Evolutionary conservation across 1,139 yeast genomes (phyloP).

Genomic region (Yamadazyma epiphylla): DNA sequence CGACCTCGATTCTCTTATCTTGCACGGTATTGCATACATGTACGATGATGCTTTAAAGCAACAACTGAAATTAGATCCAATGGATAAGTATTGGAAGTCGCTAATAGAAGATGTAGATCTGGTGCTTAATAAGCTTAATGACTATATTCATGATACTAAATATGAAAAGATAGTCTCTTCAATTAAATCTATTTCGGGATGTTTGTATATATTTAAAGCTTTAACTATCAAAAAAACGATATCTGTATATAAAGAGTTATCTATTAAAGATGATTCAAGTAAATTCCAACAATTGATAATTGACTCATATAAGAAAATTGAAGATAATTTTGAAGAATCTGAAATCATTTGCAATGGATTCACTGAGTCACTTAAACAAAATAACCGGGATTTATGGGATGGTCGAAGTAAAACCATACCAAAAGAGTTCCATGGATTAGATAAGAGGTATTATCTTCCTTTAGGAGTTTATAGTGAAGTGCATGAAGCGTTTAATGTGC

Average conservation of each 20-base stretch:
- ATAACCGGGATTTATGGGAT: no score
- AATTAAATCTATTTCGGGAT: conserved; percentile 25
- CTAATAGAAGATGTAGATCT: conserved; percentile 23
- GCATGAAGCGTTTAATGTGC: conserved; percentile 30
- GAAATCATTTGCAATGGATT: conserved; percentile 12
- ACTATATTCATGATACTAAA: conserved; percentile 12
- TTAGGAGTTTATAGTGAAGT: conserved; percentile 34
- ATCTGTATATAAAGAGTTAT: conserved; percentile 13
- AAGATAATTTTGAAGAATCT: conserved; percentile 3
- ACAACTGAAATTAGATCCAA: conserved; percentile 21
- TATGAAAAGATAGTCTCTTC: conserved; percentile 18
- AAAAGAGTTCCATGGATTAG: conserved; percentile 28
- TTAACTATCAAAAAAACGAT: conserved; percentile 1
- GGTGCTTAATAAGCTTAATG: conserved; percentile 20
- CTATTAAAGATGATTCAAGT: no score
- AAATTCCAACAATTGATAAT: conserved; percentile 27
- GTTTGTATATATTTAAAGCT: conserved; percentile 21
- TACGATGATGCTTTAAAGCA: conserved; percentile 32
- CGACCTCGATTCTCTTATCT: conserved; percentile 29
- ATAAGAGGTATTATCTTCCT: conserved; percentile 32
- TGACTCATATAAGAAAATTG: conserved; percentile 16
- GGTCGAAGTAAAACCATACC: no score
- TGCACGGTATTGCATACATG: conserved; percentile 29
- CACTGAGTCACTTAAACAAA: conserved; percentile 23
- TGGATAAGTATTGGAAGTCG: conserved; percentile 34